These are phyloP conservation scores for Exophiala aquamarina DNA, from an alignment of 2,329 filamentous ascomycete species.

Conservation along the genomic window DNA sequence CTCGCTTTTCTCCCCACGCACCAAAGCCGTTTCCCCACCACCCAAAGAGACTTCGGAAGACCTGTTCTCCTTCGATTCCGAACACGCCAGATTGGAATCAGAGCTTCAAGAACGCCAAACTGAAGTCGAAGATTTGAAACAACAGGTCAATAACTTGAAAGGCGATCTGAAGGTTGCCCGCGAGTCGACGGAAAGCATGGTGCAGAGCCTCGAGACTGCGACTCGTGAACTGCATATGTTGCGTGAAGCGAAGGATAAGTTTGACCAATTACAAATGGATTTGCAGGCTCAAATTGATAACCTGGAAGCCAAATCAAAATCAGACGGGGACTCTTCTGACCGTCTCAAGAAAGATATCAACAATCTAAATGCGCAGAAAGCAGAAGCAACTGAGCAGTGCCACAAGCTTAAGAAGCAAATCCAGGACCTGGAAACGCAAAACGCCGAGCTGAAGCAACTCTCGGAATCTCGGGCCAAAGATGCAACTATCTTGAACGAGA, in stretches of 20 bases:
- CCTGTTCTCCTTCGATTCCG: constrained; percentile 89
- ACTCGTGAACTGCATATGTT: constrained; percentile 62
- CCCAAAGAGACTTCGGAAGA: constrained; percentile 58
- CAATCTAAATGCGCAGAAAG: constrained; percentile 38
- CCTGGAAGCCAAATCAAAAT: constrained; percentile 36
- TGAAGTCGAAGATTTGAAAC: constrained; percentile 69
- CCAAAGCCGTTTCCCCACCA: constrained; percentile 33
- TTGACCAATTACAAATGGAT: constrained; percentile 44
- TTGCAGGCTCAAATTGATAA: constrained; percentile 44
- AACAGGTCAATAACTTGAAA: constrained; percentile 67
- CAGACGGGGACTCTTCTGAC: constrained; percentile 26
- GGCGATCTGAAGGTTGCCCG: constrained; percentile 69
- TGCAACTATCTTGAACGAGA: constrained; percentile 24
- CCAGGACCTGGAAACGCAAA: constrained; percentile 26
- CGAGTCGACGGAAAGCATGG: constrained; percentile 68
- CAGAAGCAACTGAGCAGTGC: constrained; percentile 42
- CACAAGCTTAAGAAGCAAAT: constrained; percentile 35
- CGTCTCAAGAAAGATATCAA: constrained; percentile 40
- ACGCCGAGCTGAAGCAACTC: constrained; percentile 29
- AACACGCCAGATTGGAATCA: constrained; percentile 76
- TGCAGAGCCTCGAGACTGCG: constrained; percentile 64
- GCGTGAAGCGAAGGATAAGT: constrained; percentile 52
- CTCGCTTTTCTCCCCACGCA: constrained; percentile 40
- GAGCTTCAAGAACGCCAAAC: constrained; percentile 69
- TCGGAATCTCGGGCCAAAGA: constrained; percentile 28